Percentiles rank a stretch among this genome's conserved stretches.
These are phyloP conservation scores for Thielaviopsis ethacetica DNA, from an alignment of 2,329 filamentous ascomycete genomes.

Conservation along the genomic window DNA sequence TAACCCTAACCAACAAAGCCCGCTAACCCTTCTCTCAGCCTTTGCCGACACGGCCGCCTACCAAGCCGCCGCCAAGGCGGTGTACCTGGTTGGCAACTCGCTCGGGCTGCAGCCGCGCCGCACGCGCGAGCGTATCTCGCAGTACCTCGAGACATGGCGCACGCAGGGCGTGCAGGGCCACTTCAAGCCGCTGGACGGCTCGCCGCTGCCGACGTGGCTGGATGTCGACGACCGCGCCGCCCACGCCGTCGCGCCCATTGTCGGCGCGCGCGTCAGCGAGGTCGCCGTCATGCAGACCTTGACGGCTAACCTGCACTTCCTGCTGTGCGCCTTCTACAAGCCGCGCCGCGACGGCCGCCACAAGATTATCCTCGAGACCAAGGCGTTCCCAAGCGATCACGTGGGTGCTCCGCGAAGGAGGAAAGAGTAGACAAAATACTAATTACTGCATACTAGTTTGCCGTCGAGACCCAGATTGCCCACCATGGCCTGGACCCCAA, in stretches of 20 bases:
- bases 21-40: neutral
- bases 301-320: slow-evolving; percentile 59
- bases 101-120: slow-evolving; percentile 63
- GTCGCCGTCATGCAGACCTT: slow-evolving; percentile 73
- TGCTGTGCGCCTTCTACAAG: slow-evolving; percentile 68
- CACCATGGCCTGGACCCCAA: slow-evolving; percentile 48
- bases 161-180: slow-evolving; percentile 68
- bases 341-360: slow-evolving; percentile 39
- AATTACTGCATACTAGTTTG: slow-evolving; percentile 36
- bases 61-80: slow-evolving; percentile 18
- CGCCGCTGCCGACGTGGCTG: slow-evolving; percentile 52
- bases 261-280: slow-evolving; percentile 53
- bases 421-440: neutral
- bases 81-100: slow-evolving; percentile 85
- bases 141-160: slow-evolving; percentile 63
- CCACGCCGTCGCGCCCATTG: slow-evolving; percentile 49
- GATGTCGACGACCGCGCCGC: slow-evolving; percentile 53
- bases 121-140: slow-evolving; percentile 41
- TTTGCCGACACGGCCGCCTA: slow-evolving; percentile 1
- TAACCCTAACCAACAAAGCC: neutral
- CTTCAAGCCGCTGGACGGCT: slow-evolving; percentile 51
- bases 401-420: slow-evolving; percentile 24
- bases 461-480: slow-evolving; percentile 58
- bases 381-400: slow-evolving; percentile 73
- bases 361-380: slow-evolving; percentile 68